Conservation (phyloP, 805 yeast species). For the Candida ponderosae region DNA sequence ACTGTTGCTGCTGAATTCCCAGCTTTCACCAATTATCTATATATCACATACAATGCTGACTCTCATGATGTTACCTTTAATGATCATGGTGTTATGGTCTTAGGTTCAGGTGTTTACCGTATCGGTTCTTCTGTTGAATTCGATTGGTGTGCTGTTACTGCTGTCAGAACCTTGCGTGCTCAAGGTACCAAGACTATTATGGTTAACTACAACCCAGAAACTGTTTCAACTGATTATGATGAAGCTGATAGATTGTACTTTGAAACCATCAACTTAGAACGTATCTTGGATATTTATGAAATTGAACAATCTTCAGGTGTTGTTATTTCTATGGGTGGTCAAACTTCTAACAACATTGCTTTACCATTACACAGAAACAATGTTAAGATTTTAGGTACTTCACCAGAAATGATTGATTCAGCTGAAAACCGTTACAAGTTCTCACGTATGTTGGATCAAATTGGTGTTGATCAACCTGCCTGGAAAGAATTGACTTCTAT, state of each 20-base stretch:
- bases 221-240: slow-evolving; percentile 97
- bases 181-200: slow-evolving; percentile 85
- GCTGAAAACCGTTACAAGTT: slow-evolving; percentile 98
- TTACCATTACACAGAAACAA: slow-evolving; percentile 86
- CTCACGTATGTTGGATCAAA: slow-evolving; percentile 92
- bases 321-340: slow-evolving; percentile 97
- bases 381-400: slow-evolving; percentile 92
- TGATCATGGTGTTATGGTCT: slow-evolving; percentile 90
- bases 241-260: slow-evolving; percentile 96
- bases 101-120: slow-evolving; percentile 98
- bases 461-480: slow-evolving; percentile 98
- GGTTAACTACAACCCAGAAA: slow-evolving; percentile 98
- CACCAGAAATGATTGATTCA: slow-evolving; percentile 96
- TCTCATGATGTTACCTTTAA: slow-evolving; percentile 80
- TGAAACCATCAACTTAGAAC: slow-evolving; percentile 89
- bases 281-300: slow-evolving; percentile 92
- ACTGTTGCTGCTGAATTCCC: slow-evolving; percentile 99
- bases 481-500: slow-evolving; percentile 96
- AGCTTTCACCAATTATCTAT: slow-evolving; percentile 88
- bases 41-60: slow-evolving; percentile 91
- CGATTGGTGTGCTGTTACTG: slow-evolving; percentile 99
- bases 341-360: slow-evolving; percentile 95
- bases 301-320: slow-evolving; percentile 88
- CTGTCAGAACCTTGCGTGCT: slow-evolving; percentile 87
- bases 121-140: slow-evolving; percentile 98